These are phyloP conservation scores for Chrysanthemum lavandulifolium DNA, from an alignment of 129 eudicot genomes.

Conservation along the genomic window DNA sequence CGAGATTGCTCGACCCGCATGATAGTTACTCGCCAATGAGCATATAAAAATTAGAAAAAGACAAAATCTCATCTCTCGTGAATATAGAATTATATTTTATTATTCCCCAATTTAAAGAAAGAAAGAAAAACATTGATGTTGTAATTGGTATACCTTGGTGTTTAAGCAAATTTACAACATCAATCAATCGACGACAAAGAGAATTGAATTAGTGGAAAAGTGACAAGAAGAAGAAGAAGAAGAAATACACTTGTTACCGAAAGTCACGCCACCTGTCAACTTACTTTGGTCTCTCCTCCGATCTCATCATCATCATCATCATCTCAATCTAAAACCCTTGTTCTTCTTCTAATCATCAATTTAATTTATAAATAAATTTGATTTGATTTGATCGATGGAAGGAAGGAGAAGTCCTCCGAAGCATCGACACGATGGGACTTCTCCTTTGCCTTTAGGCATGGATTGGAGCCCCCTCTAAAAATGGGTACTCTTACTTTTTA, in stretches of 20 bases:
- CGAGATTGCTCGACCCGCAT: too few relatives aligned
- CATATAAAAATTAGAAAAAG: too few relatives aligned
- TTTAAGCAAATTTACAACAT: neutral
- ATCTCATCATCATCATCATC: too few relatives aligned
- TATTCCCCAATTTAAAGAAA: neutral
- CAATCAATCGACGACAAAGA: neutral
- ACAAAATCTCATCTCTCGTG: too few relatives aligned
- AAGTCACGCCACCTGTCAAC: too few relatives aligned
- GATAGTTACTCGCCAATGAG: too few relatives aligned
- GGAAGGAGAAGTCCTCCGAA: slow-evolving; percentile 76
- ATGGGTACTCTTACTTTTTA: slow-evolving; percentile 51
- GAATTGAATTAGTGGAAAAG: too few relatives aligned
- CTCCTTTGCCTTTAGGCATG: slow-evolving; percentile 97
- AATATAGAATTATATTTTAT: neutral
- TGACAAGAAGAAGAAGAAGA: too few relatives aligned
- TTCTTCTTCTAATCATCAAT: neutral
- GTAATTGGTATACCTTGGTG: neutral
- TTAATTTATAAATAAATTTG: neutral
- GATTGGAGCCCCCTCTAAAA: slow-evolving; percentile 97
- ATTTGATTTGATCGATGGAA: slow-evolving; percentile 37
- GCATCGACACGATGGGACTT: slow-evolving; percentile 94
- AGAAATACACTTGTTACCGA: too few relatives aligned
- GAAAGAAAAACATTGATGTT: neutral
- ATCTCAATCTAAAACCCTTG: neutral
- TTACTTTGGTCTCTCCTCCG: too few relatives aligned